Evolutionary conservation across 1,284 basidiomycete species (phyloP), one percentile per base, ranked within the genome.

Genomic region (Phaffia rhodozyma): DNA sequence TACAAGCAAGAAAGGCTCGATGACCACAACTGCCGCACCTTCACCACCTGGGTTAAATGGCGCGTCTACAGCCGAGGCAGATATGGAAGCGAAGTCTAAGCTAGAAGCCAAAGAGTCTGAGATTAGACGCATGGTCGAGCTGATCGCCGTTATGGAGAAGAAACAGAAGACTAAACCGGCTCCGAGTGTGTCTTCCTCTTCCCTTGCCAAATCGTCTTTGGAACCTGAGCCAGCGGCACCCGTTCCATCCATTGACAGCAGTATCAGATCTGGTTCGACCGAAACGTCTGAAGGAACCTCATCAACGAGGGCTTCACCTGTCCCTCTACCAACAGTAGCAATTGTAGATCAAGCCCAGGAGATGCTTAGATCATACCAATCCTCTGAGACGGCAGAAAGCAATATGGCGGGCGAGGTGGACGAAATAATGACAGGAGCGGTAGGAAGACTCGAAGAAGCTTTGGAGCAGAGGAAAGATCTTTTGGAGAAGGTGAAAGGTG

Each of bases 381-480:
- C 38, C 2, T 43, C 38, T 16, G 38, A 2, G 16, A 43, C 38
- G 2, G 38, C 16, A 16, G 38, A 43, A 11, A 43, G 16, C 13
- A 11, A 43, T 5, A 43, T 43, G 38, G 38, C 13, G 3, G 48
- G 58, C 3, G 5, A 32, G 18, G 48, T 6, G 11, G 30, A 59
- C 4, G 29, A 23, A 16, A n/a, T 21, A n/a, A 47, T 48, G 16
- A 34, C 30, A 11, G 58, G 58, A 16, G 52, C 48, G n/a, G 58
- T 32, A 4, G 58, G 47, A 34, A 34, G 30, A 30, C 50, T 60
- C n/a, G 43, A 32, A 38, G 59, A 52, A 34, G 59, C 55, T 3
- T 54, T 62, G 27, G 61, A 55, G 48, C 54, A 62, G 55, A 29
- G 55, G 61, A 54, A 56, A 20, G 61, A 62, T 48, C 54, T 57